These are phyloP conservation scores for Vitis hybrid DNA, from an alignment of 177 flowering plant species.

Conservation along the genomic window DNA sequence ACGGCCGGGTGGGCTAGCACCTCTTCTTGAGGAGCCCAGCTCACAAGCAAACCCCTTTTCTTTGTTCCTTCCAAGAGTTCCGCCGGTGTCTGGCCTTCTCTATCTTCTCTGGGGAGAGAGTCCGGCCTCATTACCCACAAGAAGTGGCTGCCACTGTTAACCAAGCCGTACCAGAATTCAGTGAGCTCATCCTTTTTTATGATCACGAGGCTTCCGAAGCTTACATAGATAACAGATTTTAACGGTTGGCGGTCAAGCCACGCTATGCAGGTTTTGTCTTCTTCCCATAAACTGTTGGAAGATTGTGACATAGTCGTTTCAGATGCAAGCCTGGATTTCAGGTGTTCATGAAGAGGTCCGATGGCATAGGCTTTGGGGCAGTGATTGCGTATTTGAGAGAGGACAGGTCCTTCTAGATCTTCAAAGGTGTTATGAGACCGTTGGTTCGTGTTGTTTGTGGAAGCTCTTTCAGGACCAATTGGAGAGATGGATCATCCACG, in stretches of 20 bases:
- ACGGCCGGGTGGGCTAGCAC: no score
- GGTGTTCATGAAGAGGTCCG: conserved; percentile 50
- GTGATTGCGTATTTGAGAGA: conserved; percentile 35
- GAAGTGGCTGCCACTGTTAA: conserved; percentile 22
- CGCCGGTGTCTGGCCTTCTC: no score
- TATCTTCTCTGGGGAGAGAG: not conserved
- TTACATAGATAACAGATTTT: conserved; percentile 30
- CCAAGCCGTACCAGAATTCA: conserved; percentile 35
- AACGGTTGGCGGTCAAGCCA: conserved; percentile 34
- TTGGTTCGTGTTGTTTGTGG: conserved; percentile 15
- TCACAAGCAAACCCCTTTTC: no score
- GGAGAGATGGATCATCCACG: conserved; percentile 12
- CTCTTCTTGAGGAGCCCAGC: no score
- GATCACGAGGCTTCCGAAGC: conserved; percentile 32
- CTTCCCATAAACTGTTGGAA: conserved; percentile 34
- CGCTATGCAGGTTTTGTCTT: conserved; percentile 29
- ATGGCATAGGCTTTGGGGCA: conserved; percentile 37
- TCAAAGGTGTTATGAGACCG: conserved; percentile 53
- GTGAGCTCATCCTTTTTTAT: conserved; percentile 14
- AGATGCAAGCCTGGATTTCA: conserved; percentile 2
- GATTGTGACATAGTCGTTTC: not conserved
- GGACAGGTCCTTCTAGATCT: conserved; percentile 41
- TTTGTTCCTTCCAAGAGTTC: no score
- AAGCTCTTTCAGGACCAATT: conserved; percentile 16
- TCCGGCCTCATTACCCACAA: conserved; percentile 24